phyloP scores from a whole-genome alignment of 306 rosid genomes.

The Pueraria montana region DNA sequence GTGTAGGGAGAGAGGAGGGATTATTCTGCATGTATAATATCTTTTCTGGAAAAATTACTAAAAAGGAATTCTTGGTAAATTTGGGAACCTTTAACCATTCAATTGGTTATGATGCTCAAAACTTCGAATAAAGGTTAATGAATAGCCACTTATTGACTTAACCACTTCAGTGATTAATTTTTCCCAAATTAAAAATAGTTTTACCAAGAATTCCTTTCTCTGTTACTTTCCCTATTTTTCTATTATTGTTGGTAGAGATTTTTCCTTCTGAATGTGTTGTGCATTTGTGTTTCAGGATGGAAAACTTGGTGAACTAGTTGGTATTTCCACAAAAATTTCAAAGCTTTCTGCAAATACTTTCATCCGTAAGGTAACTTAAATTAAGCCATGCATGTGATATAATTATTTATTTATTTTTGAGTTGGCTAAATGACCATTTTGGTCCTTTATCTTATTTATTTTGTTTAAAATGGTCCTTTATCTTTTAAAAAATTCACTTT shows the following conservation, averaged over 20 bases:
- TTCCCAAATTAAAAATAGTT: background rate
- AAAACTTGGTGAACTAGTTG: conserved; percentile 52
- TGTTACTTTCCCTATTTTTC: background rate
- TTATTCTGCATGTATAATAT: conserved; percentile 23
- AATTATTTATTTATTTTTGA: too few relatives aligned
- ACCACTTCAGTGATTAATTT: background rate
- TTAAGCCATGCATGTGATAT: conserved; percentile 26
- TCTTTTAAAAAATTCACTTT: too few relatives aligned
- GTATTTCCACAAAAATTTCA: conserved; percentile 57
- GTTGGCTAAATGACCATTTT: too few relatives aligned
- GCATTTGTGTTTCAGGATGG: conserved; percentile 58
- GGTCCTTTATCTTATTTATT: too few relatives aligned
- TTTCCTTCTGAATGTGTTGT: conserved; percentile 36
- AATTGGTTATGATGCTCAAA: background rate
- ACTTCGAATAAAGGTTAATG: background rate
- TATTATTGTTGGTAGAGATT: background rate
- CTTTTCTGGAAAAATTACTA: conserved; percentile 7
- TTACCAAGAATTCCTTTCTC: background rate
- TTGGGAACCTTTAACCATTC: conserved; percentile 19
- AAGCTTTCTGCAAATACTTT: conserved; percentile 65
- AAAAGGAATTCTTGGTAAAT: conserved; percentile 4
- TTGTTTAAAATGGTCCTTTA: too few relatives aligned
- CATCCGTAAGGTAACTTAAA: conserved; percentile 63
- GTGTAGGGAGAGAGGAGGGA: background rate
- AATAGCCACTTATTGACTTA: conserved; percentile 5